These are phyloP conservation scores for Coniferiporia weirii DNA, from an alignment of 1,284 basidiomycete species.

Conservation along the genomic window DNA sequence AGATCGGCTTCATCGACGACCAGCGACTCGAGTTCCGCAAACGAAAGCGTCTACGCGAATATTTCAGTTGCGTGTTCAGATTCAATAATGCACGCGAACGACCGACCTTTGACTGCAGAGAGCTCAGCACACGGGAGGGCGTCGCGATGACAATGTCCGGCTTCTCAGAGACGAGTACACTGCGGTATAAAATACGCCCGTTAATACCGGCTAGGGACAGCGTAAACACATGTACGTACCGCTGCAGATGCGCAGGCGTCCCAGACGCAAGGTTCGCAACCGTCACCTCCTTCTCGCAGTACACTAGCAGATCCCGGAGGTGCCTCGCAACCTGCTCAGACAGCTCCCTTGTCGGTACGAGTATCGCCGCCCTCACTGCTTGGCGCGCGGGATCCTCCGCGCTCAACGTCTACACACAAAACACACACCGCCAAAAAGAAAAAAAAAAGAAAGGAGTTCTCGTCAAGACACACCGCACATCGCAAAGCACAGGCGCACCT, in stretches of 20 bases:
- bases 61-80: neutral
- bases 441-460: neutral
- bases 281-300: slow-evolving; percentile 73
- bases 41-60: slow-evolving; percentile 45
- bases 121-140: slow-evolving; percentile 76
- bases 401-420: slow-evolving; percentile 33
- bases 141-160: slow-evolving; percentile 94
- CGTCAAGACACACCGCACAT: neutral
- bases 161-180: slow-evolving; percentile 78
- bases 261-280: slow-evolving; percentile 81
- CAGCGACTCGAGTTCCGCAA: slow-evolving; percentile 72
- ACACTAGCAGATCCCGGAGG: slow-evolving; percentile 60
- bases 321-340: slow-evolving; percentile 85
- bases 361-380: slow-evolving; percentile 75
- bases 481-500: slow-evolving; percentile 34
- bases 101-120: slow-evolving; percentile 74
- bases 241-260: slow-evolving; percentile 69
- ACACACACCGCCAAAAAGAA: neutral
- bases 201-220: neutral
- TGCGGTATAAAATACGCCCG: slow-evolving; percentile 26
- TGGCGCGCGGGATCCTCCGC: slow-evolving; percentile 41
- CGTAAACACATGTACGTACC: slow-evolving; percentile 41
- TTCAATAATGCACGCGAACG: neutral
- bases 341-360: slow-evolving; percentile 93
- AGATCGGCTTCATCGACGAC: slow-evolving; percentile 99